Evolutionary conservation across 1,139 yeast genomes (phyloP).

Genomic region (Yarrowia galli): DNA sequence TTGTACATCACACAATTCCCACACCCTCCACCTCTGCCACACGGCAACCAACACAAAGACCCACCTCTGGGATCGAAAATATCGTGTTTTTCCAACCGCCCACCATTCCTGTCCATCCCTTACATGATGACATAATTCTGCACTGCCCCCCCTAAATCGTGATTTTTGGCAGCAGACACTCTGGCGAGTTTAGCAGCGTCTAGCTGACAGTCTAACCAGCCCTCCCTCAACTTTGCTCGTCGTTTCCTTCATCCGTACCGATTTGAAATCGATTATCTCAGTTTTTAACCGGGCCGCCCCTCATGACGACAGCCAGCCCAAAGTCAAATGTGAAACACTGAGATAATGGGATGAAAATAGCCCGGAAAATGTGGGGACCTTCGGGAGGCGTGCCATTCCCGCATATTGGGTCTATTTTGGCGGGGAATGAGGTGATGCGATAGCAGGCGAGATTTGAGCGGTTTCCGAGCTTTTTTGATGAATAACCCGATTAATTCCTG

Average conservation of each 20-base stretch:
- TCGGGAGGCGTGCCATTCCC: too few relatives aligned
- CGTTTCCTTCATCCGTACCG: too few relatives aligned
- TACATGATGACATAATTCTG: background rate
- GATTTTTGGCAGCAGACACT: background rate
- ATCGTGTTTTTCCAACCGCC: background rate
- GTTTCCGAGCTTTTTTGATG: too few relatives aligned
- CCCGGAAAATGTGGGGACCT: background rate
- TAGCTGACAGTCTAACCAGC: background rate
- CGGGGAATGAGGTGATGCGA: too few relatives aligned
- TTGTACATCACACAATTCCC: too few relatives aligned
- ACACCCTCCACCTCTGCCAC: background rate
- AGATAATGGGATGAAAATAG: background rate
- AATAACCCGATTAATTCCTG: too few relatives aligned
- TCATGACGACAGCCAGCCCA: background rate
- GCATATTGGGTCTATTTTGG: background rate
- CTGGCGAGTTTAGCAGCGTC: background rate
- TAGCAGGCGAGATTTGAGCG: too few relatives aligned
- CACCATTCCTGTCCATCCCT: conserved; percentile 1
- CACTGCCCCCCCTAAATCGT: background rate
- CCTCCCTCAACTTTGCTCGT: background rate
- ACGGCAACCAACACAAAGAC: background rate
- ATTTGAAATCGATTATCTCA: too few relatives aligned
- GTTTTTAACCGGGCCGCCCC: too few relatives aligned
- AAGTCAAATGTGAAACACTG: conserved; percentile 4
- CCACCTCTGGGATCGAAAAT: too few relatives aligned